A percentile compares a stretch with the other conserved stretches of the same genome.
Conservation (phyloP, 441 rosid species). For the Gossypium trilobum region DNA sequence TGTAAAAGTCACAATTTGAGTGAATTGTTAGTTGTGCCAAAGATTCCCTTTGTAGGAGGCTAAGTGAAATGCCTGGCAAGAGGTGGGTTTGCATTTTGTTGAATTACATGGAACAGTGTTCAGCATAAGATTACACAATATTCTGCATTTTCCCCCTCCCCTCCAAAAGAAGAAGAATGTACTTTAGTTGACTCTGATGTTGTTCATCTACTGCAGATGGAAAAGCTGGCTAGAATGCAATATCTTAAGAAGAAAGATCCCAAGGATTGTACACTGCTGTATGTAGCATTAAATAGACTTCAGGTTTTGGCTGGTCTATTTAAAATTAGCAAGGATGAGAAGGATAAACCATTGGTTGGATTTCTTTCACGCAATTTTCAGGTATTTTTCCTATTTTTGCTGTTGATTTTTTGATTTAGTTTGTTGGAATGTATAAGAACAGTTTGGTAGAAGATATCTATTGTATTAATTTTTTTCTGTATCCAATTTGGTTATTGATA, state of each 20-base stretch:
- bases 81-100: conserved; percentile 2
- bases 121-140: not conserved
- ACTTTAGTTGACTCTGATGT: conserved; percentile 14
- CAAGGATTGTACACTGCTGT: conserved; percentile 83
- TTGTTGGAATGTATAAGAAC: conserved; percentile 8
- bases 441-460: not conserved
- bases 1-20: not conserved
- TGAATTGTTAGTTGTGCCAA: not conserved
- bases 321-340: conserved; percentile 83
- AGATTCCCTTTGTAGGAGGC: not conserved
- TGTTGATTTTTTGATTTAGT: conserved; percentile 9
- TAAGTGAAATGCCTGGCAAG: not conserved
- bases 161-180: not conserved
- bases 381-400: conserved; percentile 35
- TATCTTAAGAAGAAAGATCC: conserved; percentile 80
- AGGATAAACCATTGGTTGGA: conserved; percentile 82
- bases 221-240: conserved; percentile 74
- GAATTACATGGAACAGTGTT: not conserved
- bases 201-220: conserved; percentile 51
- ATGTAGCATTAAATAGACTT: conserved; percentile 73
- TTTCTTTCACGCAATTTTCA: conserved; percentile 91
- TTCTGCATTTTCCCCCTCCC: not conserved
- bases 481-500: conserved; percentile 15
- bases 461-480: conserved; percentile 1
- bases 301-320: conserved; percentile 96